Evolutionary conservation across 2,329 filamentous ascomycete species (phyloP), one percentile per base, ranked within the genome.

Genomic region (Xylariaceae sp.): DNA sequence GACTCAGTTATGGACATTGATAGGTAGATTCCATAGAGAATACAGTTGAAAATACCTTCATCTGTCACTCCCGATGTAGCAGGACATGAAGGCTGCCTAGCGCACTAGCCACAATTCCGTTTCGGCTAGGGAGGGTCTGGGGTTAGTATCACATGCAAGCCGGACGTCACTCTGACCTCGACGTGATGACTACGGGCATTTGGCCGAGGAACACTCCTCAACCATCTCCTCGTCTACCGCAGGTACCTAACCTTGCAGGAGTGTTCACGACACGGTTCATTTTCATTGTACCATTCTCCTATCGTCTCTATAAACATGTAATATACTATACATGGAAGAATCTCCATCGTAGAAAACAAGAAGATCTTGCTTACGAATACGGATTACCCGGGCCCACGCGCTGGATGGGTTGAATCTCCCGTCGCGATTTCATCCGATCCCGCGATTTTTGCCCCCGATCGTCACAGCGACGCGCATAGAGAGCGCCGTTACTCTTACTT

Each of bases 141-240:
- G 55, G 61, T 34, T 62, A 18, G 17, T 18, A 67, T 70, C 68
- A 70, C 68, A 70, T 70, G 68, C 64, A 59, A 67, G 59, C 58
- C 62, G 56, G 45, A 68, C 67, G 68, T 67, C 68, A 70, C 67
- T 58, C 60, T 61, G 55, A 60, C 35, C 50, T 51, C 23, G 52
- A 63, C 55, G 49, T 51, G 59, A 45, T 53, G 52, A 30, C 44
- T 57, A 49, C 30, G 48, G 53, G 60, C 62, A 30, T 64, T 59
- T 62, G 66, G 63, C 68, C 68, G 68, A 70, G 68, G 68, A 65
- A 66, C 60, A 51, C 55, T 18, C 34, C 30, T 35, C 57, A 5
- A 39, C 11, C 49, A 11, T 51, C 18, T 50, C 42, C 11, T 42
- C 13, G 11, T 51, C 49, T 13, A 11, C 47, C 47, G 34, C 23